Evolutionary conservation across 1,284 basidiomycete species (phyloP).

Genomic region (Ustilago curta): DNA sequence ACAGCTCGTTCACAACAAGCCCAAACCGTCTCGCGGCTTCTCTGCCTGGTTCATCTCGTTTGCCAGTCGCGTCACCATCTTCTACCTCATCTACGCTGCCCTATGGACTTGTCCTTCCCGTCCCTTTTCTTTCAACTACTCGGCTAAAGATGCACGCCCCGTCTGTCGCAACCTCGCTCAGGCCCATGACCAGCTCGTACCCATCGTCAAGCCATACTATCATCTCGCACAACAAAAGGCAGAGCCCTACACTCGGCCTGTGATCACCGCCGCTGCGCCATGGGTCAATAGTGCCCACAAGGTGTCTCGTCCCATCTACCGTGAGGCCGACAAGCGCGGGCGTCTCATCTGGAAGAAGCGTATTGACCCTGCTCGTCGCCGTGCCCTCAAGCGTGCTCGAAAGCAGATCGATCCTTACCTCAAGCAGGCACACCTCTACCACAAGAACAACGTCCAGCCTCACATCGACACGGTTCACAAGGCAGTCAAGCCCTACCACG

Average conservation of each 20-base stretch:
- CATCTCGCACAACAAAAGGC: constrained; percentile 39
- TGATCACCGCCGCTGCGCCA: constrained; percentile 45
- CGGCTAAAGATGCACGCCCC: constrained; percentile 51
- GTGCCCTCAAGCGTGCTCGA: constrained; percentile 50
- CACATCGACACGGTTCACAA: constrained; percentile 57
- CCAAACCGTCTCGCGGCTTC: constrained; percentile 32
- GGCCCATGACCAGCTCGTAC: constrained; percentile 53
- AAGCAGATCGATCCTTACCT: constrained; percentile 59
- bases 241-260: constrained; percentile 63
- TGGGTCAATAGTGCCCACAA: constrained; percentile 47
- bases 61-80: constrained; percentile 45
- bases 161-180: constrained; percentile 63
- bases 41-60: constrained; percentile 45
- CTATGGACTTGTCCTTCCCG: constrained; percentile 62
- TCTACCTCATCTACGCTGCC: constrained; percentile 53
- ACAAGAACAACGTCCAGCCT: constrained; percentile 62
- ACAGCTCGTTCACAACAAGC: constrained; percentile 17
- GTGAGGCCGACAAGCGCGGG: constrained; percentile 47
- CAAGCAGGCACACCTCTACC: constrained; percentile 50
- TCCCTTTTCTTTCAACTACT: constrained; percentile 63
- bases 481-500: constrained; percentile 61
- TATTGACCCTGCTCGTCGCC: constrained; percentile 58
- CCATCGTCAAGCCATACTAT: constrained; percentile 53
- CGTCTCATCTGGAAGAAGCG: constrained; percentile 57
- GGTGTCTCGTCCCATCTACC: constrained; percentile 47